These are phyloP conservation scores for Boletus huronensis DNA, from an alignment of 768 basidiomycete species.

Conservation along the genomic window DNA sequence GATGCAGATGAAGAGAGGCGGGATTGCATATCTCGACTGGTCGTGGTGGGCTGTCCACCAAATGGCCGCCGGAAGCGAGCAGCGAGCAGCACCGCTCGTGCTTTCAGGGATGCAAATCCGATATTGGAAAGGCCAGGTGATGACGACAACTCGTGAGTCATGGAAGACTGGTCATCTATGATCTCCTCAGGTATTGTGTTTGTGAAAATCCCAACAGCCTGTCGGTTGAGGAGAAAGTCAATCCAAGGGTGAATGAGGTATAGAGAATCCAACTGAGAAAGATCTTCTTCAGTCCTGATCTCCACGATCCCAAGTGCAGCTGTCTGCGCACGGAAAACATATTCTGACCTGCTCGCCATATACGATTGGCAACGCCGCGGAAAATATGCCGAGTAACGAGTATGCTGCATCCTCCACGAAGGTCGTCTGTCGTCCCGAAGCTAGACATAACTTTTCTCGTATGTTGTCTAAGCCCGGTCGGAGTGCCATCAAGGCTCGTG, in stretches of 20 bases:
- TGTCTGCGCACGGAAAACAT: no score
- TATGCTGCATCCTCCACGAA: not conserved
- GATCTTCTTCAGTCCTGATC: no score
- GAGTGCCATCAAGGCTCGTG: not conserved
- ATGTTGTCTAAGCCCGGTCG: not conserved
- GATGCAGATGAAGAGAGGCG: no score
- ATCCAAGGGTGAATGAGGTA: slow-evolving; percentile 12
- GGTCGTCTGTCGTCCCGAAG: not conserved
- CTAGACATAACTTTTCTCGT: not conserved
- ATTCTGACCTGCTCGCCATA: not conserved
- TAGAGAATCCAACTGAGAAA: not conserved
- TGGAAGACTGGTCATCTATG: not conserved
- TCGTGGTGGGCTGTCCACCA: no score
- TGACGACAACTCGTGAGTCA: not conserved
- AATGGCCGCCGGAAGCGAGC: not conserved
- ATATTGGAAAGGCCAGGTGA: not conserved
- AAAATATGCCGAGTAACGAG: not conserved
- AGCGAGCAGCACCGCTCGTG: not conserved
- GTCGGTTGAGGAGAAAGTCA: not conserved
- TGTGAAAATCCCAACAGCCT: not conserved
- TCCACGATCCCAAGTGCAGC: no score
- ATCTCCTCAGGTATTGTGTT: not conserved
- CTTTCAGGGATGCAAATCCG: not conserved
- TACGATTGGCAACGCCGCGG: not conserved
- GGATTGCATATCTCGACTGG: no score